Percentiles rank a stretch among this genome's conserved stretches.
Conservation (phyloP, 768 basidiomycete species). For the Mycena sanguinolenta region DNA sequence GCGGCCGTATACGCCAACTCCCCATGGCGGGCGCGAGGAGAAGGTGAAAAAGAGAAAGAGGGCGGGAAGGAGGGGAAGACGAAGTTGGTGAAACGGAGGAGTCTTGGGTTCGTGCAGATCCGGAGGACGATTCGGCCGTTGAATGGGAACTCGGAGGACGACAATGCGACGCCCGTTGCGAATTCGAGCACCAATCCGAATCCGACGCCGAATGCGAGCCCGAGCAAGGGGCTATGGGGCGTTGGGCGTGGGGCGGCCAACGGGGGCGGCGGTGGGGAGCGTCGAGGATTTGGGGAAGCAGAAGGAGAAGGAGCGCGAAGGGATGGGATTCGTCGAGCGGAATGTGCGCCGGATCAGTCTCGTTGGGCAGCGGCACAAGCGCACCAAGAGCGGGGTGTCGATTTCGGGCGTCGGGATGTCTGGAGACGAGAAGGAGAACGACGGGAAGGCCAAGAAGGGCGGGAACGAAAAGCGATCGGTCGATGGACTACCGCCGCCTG, state of each 20-base stretch:
- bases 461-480: neutral
- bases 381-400: conserved; percentile 66
- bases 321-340: conserved; percentile 66
- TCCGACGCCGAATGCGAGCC: conserved; percentile 27
- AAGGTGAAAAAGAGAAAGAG: conserved; percentile 20
- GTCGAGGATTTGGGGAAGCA: conserved; percentile 35
- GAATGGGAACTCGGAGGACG: conserved; percentile 38
- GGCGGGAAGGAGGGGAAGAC: conserved; percentile 36
- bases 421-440: conserved; percentile 38
- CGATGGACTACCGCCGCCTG: conserved; percentile 39
- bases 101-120: conserved; percentile 59
- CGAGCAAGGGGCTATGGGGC: conserved; percentile 43
- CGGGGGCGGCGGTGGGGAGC: conserved; percentile 26
- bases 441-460: conserved; percentile 21
- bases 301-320: conserved; percentile 48
- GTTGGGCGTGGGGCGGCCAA: conserved; percentile 39
- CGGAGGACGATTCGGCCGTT: conserved; percentile 43
- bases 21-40: conserved; percentile 15
- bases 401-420: conserved; percentile 40
- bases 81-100: conserved; percentile 60
- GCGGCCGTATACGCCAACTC: conserved; percentile 39
- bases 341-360: conserved; percentile 75
- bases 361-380: conserved; percentile 66
- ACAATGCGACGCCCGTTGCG: conserved; percentile 29
- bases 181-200: conserved; percentile 1